Conservation (phyloP, 345 rosid genomes). For the Eucalyptus tenuipes region DNA sequence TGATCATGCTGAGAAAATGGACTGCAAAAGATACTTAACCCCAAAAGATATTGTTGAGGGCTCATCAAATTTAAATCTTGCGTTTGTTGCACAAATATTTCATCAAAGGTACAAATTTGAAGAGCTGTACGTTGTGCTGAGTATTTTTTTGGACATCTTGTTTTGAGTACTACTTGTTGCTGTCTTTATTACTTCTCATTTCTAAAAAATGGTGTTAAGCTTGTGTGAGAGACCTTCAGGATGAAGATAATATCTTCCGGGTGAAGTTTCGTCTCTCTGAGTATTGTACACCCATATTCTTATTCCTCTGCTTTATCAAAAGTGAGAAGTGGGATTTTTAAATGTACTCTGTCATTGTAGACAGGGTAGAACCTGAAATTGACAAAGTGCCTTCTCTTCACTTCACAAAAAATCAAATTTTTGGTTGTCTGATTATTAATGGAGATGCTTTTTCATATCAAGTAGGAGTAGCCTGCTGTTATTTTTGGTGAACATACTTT, state of each 20-base stretch:
- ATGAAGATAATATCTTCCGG: not conserved
- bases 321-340: not conserved
- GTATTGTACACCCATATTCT: not conserved
- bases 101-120: conserved; percentile 52
- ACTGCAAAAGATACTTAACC: conserved; percentile 68
- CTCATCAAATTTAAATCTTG: conserved; percentile 74
- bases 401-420: not conserved
- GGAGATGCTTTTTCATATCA: not conserved
- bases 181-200: not conserved
- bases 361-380: not conserved
- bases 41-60: conserved; percentile 85
- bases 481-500: not conserved
- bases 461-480: not conserved
- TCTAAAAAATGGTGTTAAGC: not conserved
- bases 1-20: conserved; percentile 77
- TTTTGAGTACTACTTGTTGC: not conserved
- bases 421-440: not conserved
- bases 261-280: not conserved
- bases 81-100: conserved; percentile 85
- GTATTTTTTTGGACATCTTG: not conserved
- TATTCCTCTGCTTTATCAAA: not conserved
- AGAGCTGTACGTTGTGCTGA: not conserved
- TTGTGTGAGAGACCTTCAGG: not conserved
- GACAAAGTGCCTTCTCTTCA: not conserved
- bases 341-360: not conserved